phyloP scores from a whole-genome alignment of 306 rosid species.

The Chamaecrista fasciculata region DNA sequence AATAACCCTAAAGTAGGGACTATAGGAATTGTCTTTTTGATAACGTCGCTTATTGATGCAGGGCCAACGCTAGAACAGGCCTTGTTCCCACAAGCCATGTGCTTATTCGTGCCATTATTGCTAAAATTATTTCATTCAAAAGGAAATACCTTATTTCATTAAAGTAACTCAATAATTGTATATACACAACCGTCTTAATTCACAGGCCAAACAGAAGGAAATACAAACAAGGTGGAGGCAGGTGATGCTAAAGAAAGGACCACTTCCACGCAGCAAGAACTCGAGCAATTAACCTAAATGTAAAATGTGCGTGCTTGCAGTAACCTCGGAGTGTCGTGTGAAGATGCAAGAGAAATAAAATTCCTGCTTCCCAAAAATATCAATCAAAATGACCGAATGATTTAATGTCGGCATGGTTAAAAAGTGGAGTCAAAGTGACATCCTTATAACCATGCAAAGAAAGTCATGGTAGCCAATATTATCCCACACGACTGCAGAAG shows the following conservation, averaged over 20 bases:
- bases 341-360: neutral
- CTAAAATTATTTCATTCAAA: neutral
- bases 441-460: conserved; percentile 40
- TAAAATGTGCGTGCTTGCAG: conserved; percentile 1
- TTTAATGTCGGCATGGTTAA: conserved; percentile 29
- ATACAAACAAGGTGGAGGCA: neutral
- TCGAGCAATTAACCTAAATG: neutral
- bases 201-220: neutral
- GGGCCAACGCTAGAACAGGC: neutral
- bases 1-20: neutral
- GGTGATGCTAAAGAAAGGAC: neutral
- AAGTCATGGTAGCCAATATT: conserved; percentile 34
- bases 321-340: conserved; percentile 23
- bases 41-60: neutral
- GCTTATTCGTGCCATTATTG: neutral
- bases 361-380: conserved; percentile 29
- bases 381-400: conserved; percentile 32
- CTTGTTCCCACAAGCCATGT: conserved; percentile 1
- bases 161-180: neutral
- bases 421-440: conserved; percentile 23
- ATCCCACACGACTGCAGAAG: conserved; percentile 42
- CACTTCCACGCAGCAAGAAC: neutral
- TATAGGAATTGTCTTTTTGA: neutral
- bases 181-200: neutral
- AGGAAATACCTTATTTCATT: no score